Base-by-base conservation (phyloP, 2,329 filamentous ascomycete genomes). In the Thelonectria blattea region DNA sequence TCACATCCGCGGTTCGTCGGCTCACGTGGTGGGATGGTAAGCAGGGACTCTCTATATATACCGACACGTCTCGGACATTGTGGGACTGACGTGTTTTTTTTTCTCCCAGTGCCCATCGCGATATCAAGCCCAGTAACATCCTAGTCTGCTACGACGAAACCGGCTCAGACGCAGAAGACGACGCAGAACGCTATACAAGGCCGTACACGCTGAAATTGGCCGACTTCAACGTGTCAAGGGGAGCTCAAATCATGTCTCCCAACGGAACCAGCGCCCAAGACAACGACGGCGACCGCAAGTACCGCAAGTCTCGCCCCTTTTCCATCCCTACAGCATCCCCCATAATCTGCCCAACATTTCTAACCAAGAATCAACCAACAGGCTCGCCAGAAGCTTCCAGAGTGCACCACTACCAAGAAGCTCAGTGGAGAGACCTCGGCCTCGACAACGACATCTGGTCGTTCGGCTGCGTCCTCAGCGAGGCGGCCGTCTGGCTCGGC, bases 101-200 rank as follows among this genome's bases (percentile, higher is more conserved):
- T n/a, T 30, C 5, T 10, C 27, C 11, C 7, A 66, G 65, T 52
- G 53, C 56, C 14, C 65, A 66, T 15, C 56, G 65, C 3, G 65
- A 66, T 1, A 65, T 67, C 8, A 67, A 63, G 1, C 64, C 64
- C 2, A 41, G 24, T 5, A 67, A 66, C 1, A 63, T 66, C 1
- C 15, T 67, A 1, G 52, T 67, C 1, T 67, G 63, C 1, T 30
- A 30, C 8, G 18, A 45, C 0, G 58, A 46, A 4, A 14, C 12
- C 2, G 58, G 24, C 12, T 5, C 17, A 0, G 58, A 56, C 2
- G 53, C 63, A 0, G 2, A 12, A 1, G 48, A 30, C 1, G 27
- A 30, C 27, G 8, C 5, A 30, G 27, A 30, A 7, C 4, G 2
- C 8, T 30, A 30, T 7, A 30, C 27, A 10, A 2, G 27, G 9